Evolutionary conservation across 306 rosid genomes (phyloP), one percentile per base, ranked within the genome.

Genomic region (Cyamopsis tetragonoloba): DNA sequence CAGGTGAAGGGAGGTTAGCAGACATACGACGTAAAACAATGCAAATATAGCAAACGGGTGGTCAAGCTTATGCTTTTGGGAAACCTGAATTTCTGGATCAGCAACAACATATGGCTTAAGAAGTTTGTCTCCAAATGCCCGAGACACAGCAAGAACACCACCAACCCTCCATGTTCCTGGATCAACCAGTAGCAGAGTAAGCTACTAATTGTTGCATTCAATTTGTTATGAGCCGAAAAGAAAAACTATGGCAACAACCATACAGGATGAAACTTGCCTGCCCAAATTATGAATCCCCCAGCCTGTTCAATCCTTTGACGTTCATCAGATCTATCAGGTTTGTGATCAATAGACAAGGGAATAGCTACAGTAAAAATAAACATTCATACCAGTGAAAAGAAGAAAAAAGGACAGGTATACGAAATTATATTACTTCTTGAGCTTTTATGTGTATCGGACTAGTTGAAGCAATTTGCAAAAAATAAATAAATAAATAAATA

Each of bases 111-210:
- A 91, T 10, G 86, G 97, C 75, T 86, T 88, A 28, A 91, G 88
- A 75, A 88, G 80, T 71, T 81, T 91, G 69, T 91, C 97, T 57
- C 97, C 97, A 75, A 91, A 91, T 54, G 97, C 95, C 70, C 97
- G 97, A 46, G 97, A 91, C 39, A 91, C 95, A 13, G 97, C 97
- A 58, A 91, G 95, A 63, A 91, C 85, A 51, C 97, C 97, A n/a
- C 97, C 95, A 18, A 91, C 97, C 71, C 95, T 74, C 97, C 97
- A 91, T 10, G 97, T 91, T 77, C 97, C 97, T 91, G 79, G 30
- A 28, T 59, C 77, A 78, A 57, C 71, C 63, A 26, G 38, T 27
- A 74, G 38, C 15, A 55, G 38, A 56, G 28, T 50, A 69, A 72
- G 51, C 57, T 23, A 48, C 27, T 55, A 38, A 24, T 24, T 46